Evolutionary conservation across 2,329 filamentous ascomycete species (phyloP).

Genomic region (Colletotrichum lini): DNA sequence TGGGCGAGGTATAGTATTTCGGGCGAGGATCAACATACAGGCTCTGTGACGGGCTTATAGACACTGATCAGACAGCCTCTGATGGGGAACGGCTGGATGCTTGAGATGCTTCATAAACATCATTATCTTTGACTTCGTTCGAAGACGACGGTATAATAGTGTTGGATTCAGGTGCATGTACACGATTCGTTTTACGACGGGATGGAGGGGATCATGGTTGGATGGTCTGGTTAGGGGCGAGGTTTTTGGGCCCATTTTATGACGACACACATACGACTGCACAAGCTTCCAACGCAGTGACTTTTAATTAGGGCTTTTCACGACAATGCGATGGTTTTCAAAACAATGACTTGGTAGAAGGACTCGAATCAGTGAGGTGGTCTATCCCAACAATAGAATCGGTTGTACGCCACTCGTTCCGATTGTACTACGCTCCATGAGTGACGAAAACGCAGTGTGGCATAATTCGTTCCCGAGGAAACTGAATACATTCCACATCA

Average conservation of each 20-base stretch:
- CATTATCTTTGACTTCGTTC: not conserved
- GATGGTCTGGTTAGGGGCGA: conserved; percentile 13
- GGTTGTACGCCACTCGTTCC: not conserved
- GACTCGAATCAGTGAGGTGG: not conserved
- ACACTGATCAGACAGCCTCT: not conserved
- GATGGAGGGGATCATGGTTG: conserved; percentile 11
- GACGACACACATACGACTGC: not conserved
- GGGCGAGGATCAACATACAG: conserved; percentile 9
- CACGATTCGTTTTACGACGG: conserved; percentile 41
- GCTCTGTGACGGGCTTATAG: conserved; percentile 4
- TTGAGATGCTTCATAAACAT: conserved; percentile 1
- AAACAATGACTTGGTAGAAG: not conserved
- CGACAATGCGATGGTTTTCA: not conserved
- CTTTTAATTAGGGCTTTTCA: not conserved
- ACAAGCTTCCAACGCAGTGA: not conserved
- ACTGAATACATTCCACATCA: not conserved
- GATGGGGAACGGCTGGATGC: not conserved
- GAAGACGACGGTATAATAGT: conserved; percentile 25
- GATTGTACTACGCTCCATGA: no score
- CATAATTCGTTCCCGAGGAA: not conserved
- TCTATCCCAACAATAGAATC: conserved; percentile 2
- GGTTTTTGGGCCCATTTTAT: not conserved
- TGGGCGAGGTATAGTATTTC: conserved; percentile 16
- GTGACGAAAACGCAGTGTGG: not conserved
- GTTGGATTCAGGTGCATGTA: conserved; percentile 43